Conservation (phyloP, 1,139 yeast species). For the Entelexis sorbosivorans region DNA sequence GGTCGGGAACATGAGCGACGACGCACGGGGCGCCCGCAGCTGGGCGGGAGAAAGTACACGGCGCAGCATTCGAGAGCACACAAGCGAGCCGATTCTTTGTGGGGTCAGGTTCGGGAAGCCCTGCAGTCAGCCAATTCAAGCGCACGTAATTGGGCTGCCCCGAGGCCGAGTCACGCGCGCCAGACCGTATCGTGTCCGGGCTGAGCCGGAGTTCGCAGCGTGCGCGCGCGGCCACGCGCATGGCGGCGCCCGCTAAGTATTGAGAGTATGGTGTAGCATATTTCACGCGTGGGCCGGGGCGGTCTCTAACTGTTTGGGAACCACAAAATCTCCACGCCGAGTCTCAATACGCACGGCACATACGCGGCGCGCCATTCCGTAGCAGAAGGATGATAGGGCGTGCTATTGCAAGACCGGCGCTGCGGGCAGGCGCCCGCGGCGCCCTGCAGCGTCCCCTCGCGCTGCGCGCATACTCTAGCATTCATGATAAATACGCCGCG, state of each 20-base stretch:
- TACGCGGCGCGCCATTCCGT: not conserved
- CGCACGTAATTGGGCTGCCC: constrained; percentile 1
- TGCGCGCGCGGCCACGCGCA: not conserved
- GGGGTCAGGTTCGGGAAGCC: not conserved
- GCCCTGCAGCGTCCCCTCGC: not conserved
- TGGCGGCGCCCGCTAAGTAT: too few relatives aligned
- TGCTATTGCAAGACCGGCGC: not conserved
- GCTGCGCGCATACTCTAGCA: not conserved
- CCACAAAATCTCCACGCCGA: too few relatives aligned
- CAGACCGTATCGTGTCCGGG: not conserved
- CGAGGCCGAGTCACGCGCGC: not conserved
- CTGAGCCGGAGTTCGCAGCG: constrained; percentile 1
- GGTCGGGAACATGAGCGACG: constrained; percentile 9
- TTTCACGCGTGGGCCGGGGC: not conserved
- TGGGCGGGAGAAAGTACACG: constrained; percentile 4
- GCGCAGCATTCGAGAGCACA: not conserved
- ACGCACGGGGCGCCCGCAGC: constrained; percentile 3
- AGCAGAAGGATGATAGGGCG: not conserved
- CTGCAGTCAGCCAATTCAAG: constrained; percentile 4
- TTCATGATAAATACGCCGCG: constrained; percentile 29
- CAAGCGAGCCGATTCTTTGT: not conserved
- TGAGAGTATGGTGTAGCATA: not conserved
- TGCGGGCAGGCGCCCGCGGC: not conserved
- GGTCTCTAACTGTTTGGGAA: too few relatives aligned
- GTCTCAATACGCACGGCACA: too few relatives aligned